Base-by-base conservation (phyloP, 1,139 yeast species). In the Pneumocystis jirovecii region DNA sequence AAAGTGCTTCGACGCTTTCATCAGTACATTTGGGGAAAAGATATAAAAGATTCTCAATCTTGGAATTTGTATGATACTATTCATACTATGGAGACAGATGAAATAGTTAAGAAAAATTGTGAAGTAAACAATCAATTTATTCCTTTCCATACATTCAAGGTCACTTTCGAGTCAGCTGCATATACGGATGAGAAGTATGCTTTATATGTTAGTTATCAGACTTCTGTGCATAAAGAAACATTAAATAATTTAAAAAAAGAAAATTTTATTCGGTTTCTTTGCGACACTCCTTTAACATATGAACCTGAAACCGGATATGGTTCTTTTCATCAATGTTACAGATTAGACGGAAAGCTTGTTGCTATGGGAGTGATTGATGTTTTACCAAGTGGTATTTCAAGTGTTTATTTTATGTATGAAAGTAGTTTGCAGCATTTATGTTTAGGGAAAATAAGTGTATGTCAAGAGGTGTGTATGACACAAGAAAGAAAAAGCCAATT, bases 351-450 rank as follows among this genome's bases (percentile, higher is more conserved):
- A 5, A 79, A 81, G 67, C 76, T 91, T 42, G 82, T 89, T 59
- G 96, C 95, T 0, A 76, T 91, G 44, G 89, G 89, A 0, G 88
- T 90, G 0, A 73, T 87, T 37, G 97, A 91, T 73, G 77, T 90
- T 44, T 74, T 91, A 56, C 96, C 96, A 0, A 75, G 83, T 21
- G 87, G 91, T 0, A 74, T 91, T 0, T 89, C 96, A 0, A 85
- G 96, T 0, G 93, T 91, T 0, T 91, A 90, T 72, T 87, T 90
- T 71, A 83, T 90, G 21, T 89, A 95, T 89, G 95, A 90, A 72
- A 95, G 96, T 0, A 65, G 64, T 10, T 64, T 63, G 60, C 84
- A 85, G 1, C 79, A 83, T 66, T 76, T 86, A 68, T 86, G 90
- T 0, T 74, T 90, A 57, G 97, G 97, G 0, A 87, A 89, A 40